phyloP scores from a whole-genome alignment of 2,329 filamentous ascomycete genomes.

The Monosporascus sp. region DNA sequence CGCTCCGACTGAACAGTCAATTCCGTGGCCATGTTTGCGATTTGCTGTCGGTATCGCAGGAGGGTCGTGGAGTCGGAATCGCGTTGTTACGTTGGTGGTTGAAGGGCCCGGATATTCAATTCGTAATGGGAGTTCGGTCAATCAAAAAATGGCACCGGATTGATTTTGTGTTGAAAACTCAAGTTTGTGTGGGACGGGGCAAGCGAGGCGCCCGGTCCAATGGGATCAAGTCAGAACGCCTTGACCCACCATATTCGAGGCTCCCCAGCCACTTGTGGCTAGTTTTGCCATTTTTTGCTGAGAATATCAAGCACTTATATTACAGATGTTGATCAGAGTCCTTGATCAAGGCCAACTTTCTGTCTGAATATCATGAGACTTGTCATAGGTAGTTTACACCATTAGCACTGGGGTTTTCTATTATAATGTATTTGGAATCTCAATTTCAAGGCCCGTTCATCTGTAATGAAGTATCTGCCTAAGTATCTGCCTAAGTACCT shows the following conservation, averaged over 20 bases:
- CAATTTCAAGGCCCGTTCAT: no score
- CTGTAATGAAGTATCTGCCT: no score
- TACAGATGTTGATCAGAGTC: no score
- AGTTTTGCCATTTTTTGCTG: no score
- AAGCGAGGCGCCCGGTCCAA: not conserved
- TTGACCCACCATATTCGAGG: not conserved
- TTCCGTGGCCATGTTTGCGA: slow-evolving; percentile 88
- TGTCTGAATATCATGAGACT: no score
- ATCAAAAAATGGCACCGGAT: not conserved
- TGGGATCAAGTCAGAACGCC: not conserved
- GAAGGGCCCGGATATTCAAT: slow-evolving; percentile 2
- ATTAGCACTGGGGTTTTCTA: no score
- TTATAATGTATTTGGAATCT: no score
- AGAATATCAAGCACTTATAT: no score
- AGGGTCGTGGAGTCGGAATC: slow-evolving; percentile 21
- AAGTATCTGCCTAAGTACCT: no score
- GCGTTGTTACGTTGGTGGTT: slow-evolving; percentile 17
- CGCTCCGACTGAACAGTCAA: slow-evolving; percentile 99
- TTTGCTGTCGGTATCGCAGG: slow-evolving; percentile 36
- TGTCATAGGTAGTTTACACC: no score
- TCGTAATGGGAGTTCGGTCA: slow-evolving; percentile 1
- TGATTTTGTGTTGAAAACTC: not conserved
- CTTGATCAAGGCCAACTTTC: no score
- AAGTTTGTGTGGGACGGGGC: not conserved
- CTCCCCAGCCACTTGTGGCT: not conserved